These are phyloP conservation scores for Phaeosphaeria sp. DNA, from an alignment of 2,329 filamentous ascomycete species.

Conservation along the genomic window DNA sequence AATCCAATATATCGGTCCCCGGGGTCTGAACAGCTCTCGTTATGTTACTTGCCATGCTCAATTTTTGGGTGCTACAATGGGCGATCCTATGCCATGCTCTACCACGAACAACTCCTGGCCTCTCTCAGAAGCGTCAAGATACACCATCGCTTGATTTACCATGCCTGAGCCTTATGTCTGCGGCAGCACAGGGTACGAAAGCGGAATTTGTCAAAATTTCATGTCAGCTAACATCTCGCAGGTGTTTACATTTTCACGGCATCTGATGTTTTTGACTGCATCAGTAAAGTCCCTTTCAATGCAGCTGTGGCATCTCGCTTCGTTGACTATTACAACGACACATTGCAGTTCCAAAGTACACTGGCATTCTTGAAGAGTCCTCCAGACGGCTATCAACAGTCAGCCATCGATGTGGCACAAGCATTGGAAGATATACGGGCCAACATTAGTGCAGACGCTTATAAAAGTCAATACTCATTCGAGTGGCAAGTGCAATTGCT, in stretches of 20 bases:
- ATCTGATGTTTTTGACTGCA: slow-evolving; percentile 37
- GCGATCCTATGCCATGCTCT: not conserved
- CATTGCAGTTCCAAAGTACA: slow-evolving; percentile 54
- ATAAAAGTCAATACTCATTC: slow-evolving; percentile 49
- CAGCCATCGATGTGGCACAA: slow-evolving; percentile 40
- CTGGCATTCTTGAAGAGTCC: slow-evolving; percentile 51
- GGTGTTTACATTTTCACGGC: slow-evolving; percentile 2
- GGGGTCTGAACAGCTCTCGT: not conserved
- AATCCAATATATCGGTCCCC: not conserved
- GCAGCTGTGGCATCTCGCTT: slow-evolving; percentile 52
- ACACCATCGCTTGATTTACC: not conserved
- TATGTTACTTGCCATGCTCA: not conserved
- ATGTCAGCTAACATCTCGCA: not conserved
- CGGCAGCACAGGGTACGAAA: not conserved
- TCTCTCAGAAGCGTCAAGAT: not conserved
- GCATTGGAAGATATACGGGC: slow-evolving; percentile 33
- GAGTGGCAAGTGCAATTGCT: slow-evolving; percentile 46
- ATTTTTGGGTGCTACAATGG: not conserved
- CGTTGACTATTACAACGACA: slow-evolving; percentile 54
- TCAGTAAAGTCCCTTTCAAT: slow-evolving; percentile 55
- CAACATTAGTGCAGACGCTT: slow-evolving; percentile 28
- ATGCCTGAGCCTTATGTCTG: not conserved
- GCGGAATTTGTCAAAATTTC: not conserved
- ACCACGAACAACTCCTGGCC: not conserved
- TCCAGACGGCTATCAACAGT: slow-evolving; percentile 51